phyloP scores from a whole-genome alignment of 768 basidiomycete species.

The Leccinum boreale region DNA sequence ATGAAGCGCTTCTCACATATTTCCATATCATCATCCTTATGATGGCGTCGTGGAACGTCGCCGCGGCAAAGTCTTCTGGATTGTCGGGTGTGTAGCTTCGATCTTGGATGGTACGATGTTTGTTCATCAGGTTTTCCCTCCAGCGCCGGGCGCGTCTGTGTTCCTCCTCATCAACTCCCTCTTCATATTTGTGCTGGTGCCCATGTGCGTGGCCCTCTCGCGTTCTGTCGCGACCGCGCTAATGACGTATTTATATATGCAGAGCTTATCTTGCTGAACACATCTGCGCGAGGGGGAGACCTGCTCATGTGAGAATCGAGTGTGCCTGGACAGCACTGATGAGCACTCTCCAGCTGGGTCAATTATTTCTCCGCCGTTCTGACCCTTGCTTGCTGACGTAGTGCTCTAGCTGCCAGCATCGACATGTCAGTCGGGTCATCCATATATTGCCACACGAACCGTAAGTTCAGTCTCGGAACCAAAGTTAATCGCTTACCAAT shows the following conservation, averaged over 20 bases:
- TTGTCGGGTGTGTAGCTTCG: constrained; percentile 34
- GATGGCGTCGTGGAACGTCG: constrained; percentile 59
- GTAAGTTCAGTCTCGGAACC: constrained; percentile 27
- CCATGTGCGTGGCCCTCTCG: constrained; percentile 25
- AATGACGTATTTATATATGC: not conserved
- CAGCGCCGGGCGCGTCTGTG: constrained; percentile 47
- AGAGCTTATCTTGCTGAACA: constrained; percentile 36
- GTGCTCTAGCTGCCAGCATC: constrained; percentile 44
- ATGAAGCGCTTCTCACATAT: constrained; percentile 41
- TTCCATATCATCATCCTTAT: constrained; percentile 50
- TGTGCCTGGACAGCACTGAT: constrained; percentile 53
- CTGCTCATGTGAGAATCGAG: constrained; percentile 48
- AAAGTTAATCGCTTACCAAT: constrained; percentile 1
- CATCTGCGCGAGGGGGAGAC: constrained; percentile 34
- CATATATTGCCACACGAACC: constrained; percentile 30
- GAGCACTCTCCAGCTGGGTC: constrained; percentile 45
- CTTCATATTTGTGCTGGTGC: constrained; percentile 28
- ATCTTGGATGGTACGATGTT: not conserved
- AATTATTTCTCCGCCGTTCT: not conserved
- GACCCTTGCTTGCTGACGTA: not conserved
- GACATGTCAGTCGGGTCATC: constrained; percentile 44
- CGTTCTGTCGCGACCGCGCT: not conserved
- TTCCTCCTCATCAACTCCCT: constrained; percentile 49
- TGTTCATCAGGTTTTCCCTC: not conserved
- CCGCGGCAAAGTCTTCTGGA: constrained; percentile 33